Base-by-base conservation (phyloP, 2,329 filamentous ascomycete species). In the Helotiales sp. region DNA sequence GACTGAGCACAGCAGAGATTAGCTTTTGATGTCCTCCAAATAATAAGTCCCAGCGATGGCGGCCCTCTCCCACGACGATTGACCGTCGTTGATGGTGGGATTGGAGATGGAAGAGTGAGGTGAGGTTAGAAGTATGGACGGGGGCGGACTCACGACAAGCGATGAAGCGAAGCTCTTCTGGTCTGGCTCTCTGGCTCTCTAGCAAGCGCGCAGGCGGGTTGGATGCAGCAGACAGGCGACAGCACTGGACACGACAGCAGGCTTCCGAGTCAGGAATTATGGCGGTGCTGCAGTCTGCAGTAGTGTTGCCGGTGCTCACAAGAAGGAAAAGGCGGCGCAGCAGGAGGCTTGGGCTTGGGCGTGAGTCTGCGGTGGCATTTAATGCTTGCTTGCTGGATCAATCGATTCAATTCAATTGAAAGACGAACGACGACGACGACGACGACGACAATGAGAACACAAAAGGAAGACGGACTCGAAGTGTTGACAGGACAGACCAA, bases 1-100 rank as follows among this genome's bases (percentile, higher is more conserved):
- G 72, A 71, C 70, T 70, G 66, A 61, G 66, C 60, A 61, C 61
- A 67, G 34, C 43, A 62, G n/a, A 54, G 49, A 61, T 70, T 61
- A 70, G 65, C 63, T 57, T 58, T 34, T 40, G 52, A 28, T 1
- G 10, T 55, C 43, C 24, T 59, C 57, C 50, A 34, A 63, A 62
- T 15, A 40, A 64, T 57, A 49, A 40, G 32, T 43, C 64, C 61
- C 64, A 50, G 43, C 22, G 32, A 49, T 52, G 57, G 52, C 24
- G 40, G 32, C 43, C 55, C 54, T 61, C 63, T 63, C 52, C 66
- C 60, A 66, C 65, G 63, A 70, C 63, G 65, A 70, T 67, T 65
- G 68, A 65, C 15, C 64, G 67, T 66, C 63, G 68, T 61, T 63
- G 65, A 50, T 67, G 58, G 58, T 64, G 64, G 58, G 58, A 54